Conservation (phyloP, 345 rosid genomes). For the Euclidium syriacum region DNA sequence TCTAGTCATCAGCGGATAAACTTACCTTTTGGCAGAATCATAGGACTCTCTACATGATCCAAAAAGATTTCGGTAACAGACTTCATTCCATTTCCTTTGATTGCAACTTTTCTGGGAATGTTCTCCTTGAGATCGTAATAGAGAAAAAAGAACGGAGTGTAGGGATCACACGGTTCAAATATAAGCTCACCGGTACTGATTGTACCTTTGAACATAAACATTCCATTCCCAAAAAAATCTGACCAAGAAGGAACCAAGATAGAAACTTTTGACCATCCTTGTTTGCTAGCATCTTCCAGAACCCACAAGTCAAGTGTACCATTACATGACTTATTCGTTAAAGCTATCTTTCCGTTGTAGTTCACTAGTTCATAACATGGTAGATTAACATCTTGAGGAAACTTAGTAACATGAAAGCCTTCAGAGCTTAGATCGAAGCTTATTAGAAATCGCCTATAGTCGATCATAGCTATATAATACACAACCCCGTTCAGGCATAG, state of each 20-base stretch:
- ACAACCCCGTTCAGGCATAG: slow-evolving; percentile 2
- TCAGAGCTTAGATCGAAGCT: not conserved
- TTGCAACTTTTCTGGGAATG: not conserved
- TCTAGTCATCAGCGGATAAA: too few relatives aligned
- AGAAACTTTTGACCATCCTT: not conserved
- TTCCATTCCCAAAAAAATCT: not conserved
- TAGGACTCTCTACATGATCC: too few relatives aligned
- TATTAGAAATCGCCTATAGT: not conserved
- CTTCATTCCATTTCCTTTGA: too few relatives aligned
- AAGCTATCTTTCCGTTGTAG: not conserved
- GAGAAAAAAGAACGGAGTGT: not conserved
- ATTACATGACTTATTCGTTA: not conserved
- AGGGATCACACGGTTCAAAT: not conserved
- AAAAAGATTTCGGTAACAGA: too few relatives aligned
- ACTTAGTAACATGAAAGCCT: not conserved
- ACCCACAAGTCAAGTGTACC: not conserved
- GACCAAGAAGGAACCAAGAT: not conserved
- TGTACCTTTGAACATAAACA: not conserved
- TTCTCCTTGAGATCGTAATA: not conserved
- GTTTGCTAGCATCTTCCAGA: not conserved
- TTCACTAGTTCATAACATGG: not conserved
- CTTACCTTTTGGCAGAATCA: too few relatives aligned
- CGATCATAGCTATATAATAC: not conserved
- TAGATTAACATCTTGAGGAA: not conserved
- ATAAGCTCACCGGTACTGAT: not conserved